Evolutionary conservation across 352 stramenopile species (phyloP).

Genomic region (Poterioochromonas sp.): DNA sequence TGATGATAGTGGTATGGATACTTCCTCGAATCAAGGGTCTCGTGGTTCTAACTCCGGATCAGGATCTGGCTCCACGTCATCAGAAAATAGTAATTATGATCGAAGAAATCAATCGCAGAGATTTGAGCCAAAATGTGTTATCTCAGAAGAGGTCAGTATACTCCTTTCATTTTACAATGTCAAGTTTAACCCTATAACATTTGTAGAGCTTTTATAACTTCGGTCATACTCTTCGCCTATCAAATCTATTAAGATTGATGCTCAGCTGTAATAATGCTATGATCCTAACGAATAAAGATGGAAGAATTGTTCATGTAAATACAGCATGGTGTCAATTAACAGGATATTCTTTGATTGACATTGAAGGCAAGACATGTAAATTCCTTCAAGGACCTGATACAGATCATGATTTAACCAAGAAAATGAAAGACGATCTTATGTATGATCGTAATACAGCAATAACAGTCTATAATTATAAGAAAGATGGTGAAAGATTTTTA

Average conservation of each 20-base stretch:
- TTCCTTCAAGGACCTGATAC: not conserved
- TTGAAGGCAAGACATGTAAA: not conserved
- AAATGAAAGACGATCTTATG: not conserved
- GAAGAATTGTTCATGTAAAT: constrained; percentile 8
- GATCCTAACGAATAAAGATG: not conserved
- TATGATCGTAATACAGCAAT: not conserved
- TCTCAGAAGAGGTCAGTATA: not conserved
- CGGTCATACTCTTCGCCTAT: not conserved
- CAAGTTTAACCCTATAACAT: not conserved
- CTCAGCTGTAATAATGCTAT: not conserved
- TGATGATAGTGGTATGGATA: too few species aligned
- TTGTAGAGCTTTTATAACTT: constrained; percentile 18
- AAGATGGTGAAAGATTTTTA: not conserved
- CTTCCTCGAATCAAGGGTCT: too few species aligned
- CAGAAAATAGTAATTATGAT: too few species aligned
- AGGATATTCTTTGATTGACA: not conserved
- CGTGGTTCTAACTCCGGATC: too few species aligned
- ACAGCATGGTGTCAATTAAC: not conserved
- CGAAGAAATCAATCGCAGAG: too few species aligned
- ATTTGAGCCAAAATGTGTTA: not conserved
- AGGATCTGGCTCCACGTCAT: too few species aligned
- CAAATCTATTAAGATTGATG: not conserved
- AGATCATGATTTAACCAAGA: not conserved
- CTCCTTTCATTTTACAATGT: not conserved
- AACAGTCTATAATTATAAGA: not conserved